These are phyloP conservation scores for Umbelopsis vinacea DNA, from an alignment of 192 early-diverging fungal species.

Conservation along the genomic window DNA sequence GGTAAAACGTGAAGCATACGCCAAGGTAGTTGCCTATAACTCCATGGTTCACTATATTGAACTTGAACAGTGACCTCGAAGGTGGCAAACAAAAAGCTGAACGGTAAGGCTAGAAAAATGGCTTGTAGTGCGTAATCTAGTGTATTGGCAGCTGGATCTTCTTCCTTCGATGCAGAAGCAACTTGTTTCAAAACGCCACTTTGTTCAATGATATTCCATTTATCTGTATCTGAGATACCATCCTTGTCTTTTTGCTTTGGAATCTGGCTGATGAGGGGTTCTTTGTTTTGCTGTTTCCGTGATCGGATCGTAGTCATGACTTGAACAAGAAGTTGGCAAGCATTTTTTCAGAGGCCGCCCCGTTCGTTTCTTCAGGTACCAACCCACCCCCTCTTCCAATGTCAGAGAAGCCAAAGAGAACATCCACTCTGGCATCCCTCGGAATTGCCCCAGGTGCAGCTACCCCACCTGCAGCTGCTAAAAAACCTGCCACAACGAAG, in stretches of 20 bases:
- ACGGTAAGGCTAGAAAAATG: conserved; percentile 38
- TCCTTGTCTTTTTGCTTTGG: conserved; percentile 6
- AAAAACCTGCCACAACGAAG: background rate
- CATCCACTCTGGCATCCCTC: conserved; percentile 23
- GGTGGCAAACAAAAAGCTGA: conserved; percentile 37
- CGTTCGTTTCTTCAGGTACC: conserved; percentile 18
- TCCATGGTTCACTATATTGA: conserved; percentile 42
- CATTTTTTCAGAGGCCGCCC: conserved; percentile 17
- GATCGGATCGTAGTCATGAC: conserved; percentile 5
- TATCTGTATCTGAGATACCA: conserved; percentile 39
- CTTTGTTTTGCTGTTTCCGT: conserved; percentile 9
- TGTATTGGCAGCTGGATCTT: conserved; percentile 7
- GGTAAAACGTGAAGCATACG: conserved; percentile 31
- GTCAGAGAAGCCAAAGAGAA: conserved; percentile 24
- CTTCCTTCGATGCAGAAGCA: background rate
- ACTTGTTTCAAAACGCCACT: conserved; percentile 41
- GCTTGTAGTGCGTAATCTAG: conserved; percentile 41
- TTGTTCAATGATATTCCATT: conserved; percentile 39
- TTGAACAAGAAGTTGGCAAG: background rate
- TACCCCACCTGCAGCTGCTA: background rate
- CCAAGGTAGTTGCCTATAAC: conserved; percentile 3
- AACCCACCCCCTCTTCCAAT: background rate
- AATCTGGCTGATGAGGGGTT: conserved; percentile 32
- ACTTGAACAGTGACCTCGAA: conserved; percentile 46
- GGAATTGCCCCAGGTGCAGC: conserved; percentile 17